phyloP scores from a whole-genome alignment of 257 asterid genomes.

The Solanum tacnaense region DNA sequence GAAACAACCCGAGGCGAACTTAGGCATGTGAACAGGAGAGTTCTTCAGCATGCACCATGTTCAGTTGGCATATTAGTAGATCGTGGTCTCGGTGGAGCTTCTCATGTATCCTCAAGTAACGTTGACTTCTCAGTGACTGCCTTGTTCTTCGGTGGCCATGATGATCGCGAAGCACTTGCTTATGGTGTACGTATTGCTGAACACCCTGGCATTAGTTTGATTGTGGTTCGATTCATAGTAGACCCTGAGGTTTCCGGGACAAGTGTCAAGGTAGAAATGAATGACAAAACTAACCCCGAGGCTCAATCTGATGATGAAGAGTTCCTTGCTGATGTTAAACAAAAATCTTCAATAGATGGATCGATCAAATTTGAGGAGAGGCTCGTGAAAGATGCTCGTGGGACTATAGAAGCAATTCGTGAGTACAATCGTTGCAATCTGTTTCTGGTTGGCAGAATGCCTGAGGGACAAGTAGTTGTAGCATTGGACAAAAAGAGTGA shows the following conservation, averaged over 20 bases:
- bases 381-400: constrained; percentile 11
- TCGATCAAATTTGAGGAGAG: constrained; percentile 25
- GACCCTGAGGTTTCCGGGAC: constrained; percentile 13
- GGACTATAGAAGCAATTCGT: constrained; percentile 6
- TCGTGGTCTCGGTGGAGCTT: constrained; percentile 47
- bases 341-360: constrained; percentile 4
- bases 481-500: constrained; percentile 16
- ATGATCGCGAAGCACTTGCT: constrained; percentile 48
- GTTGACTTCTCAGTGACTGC: constrained; percentile 25
- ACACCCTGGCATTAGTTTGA: constrained; percentile 42
- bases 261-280: constrained; percentile 7
- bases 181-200: constrained; percentile 45
- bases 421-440: constrained; percentile 16
- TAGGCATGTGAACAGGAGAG: constrained; percentile 27
- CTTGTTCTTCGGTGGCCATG: constrained; percentile 42
- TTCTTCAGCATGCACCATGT: constrained; percentile 36
- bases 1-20: constrained; percentile 39
- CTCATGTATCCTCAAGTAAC: constrained; percentile 42
- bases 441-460: constrained; percentile 31
- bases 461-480: constrained; percentile 25
- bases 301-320: constrained; percentile 10
- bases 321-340: constrained; percentile 15
- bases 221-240: constrained; percentile 17
- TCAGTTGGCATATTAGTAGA: constrained; percentile 46
- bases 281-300: not conserved